Base-by-base conservation (phyloP, 1,139 yeast genomes). In the Geotrichum siamense region DNA sequence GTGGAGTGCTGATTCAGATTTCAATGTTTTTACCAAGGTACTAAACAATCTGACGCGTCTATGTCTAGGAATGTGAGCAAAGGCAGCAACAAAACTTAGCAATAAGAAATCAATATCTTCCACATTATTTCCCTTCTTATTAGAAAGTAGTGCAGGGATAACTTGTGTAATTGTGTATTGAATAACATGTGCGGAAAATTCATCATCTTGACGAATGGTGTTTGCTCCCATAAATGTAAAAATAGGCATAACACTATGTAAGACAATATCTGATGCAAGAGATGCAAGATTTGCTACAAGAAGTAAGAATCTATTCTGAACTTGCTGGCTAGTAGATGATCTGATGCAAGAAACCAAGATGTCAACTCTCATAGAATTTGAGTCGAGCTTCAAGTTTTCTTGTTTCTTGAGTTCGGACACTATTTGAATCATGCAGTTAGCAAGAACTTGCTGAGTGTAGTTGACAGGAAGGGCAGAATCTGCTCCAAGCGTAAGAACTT, bases 171-270 rank as follows among this genome's bases (percentile, higher is more conserved):
- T 82, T 2, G 99, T 91, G 61, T 86, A 93, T 58, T 87, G 95
- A 51, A 93, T 86, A 31, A 91, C 96, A 52, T 84, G 82, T 37
- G 83, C 83, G 1, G 96, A 85, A 60, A 85, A 89, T 58, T 87
- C 96, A 61, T 91, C 97, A 63, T 91, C 98, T 67, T 91, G 96
- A 59, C 96, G 81, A 42, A 93, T 77, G 10, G 97, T 87, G 57
- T 87, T 94, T 25, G 97, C 95, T 47, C 99, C 99, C 98, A 91
- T 91, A 58, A 91, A 93, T 0, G 98, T 93, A 69, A 91, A 91
- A 44, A 91, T 89, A 16, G 99, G 98, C 99, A 91, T 91, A 12
- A 93, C 95, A 2, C 96, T 84, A 65, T 93, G 97, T 52, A 93
- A 70, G 30, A 91, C 87, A 32, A 83, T 77, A 60, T 91, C 97